Percentiles rank a stretch among this genome's conserved stretches.
Conservation (phyloP, 805 yeast genomes). For the Pichia californica region DNA sequence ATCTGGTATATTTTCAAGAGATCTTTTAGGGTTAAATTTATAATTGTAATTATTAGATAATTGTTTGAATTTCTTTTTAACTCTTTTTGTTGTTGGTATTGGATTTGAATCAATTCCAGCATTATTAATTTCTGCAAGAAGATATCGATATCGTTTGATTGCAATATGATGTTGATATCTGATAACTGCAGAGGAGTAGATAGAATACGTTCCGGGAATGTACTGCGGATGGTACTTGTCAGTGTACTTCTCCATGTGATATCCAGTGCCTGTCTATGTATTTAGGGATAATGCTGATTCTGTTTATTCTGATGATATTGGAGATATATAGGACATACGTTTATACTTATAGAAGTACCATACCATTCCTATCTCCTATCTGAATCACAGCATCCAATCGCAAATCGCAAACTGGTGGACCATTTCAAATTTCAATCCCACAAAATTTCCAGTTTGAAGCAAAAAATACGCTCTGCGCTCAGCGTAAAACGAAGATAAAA, state of each 20-base stretch:
- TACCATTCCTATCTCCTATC: no score
- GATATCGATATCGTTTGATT: constrained; percentile 6
- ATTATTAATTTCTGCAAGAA: neutral
- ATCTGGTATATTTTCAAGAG: constrained; percentile 19
- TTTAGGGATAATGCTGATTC: no score
- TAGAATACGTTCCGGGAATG: constrained; percentile 52
- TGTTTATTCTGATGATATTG: no score
- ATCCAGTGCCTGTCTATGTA: no score
- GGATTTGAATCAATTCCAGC: neutral
- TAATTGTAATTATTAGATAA: constrained; percentile 15
- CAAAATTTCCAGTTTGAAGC: no score
- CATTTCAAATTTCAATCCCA: no score
- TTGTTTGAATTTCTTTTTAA: constrained; percentile 2
- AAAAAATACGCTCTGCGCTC: no score
- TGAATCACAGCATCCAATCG: no score
- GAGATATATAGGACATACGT: no score
- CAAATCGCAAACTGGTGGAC: no score
- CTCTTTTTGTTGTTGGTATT: neutral
- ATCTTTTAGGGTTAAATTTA: constrained; percentile 10
- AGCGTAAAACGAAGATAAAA: no score
- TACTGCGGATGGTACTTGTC: constrained; percentile 34
- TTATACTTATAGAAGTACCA: no score
- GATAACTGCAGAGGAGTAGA: constrained; percentile 36
- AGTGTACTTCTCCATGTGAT: constrained; percentile 33
- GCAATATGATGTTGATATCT: constrained; percentile 14